phyloP scores from a whole-genome alignment of 805 yeast species.

The Candida tallmaniae region DNA sequence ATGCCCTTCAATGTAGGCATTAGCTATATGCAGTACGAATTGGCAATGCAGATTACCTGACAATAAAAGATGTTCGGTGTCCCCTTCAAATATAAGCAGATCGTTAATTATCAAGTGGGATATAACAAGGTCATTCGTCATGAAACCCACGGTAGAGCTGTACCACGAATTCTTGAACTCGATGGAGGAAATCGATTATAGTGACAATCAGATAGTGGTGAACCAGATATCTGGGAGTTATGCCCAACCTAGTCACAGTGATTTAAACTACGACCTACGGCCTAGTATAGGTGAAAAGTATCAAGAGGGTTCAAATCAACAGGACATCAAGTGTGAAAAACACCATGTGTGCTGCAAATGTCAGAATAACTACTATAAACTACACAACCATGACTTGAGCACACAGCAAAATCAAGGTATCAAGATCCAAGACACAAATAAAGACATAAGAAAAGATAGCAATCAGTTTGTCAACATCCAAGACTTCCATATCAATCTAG shows the following conservation, averaged over 20 bases:
- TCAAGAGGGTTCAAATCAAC: background rate
- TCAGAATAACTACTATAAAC: no score
- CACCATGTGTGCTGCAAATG: no score
- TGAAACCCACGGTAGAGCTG: constrained; percentile 18
- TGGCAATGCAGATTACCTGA: no score
- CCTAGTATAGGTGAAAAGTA: background rate
- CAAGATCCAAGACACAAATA: background rate
- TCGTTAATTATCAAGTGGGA: no score
- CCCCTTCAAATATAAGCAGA: no score
- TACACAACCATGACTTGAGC: background rate
- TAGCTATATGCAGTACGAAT: no score
- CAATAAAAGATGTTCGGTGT: no score
- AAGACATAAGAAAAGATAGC: background rate
- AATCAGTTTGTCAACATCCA: constrained; percentile 7
- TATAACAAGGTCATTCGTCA: no score
- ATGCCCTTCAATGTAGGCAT: no score
- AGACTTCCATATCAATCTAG: constrained; percentile 6
- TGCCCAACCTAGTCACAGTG: background rate
- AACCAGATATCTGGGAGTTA: background rate
- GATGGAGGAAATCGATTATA: constrained; percentile 17
- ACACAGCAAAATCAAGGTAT: background rate
- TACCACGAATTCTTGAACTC: constrained; percentile 22
- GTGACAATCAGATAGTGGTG: constrained; percentile 12
- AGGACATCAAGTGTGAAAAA: background rate
- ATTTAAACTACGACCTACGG: no score